Evolutionary conservation across 164 flowering plant species (phyloP).

Genomic region (Cinnamomum chago): DNA sequence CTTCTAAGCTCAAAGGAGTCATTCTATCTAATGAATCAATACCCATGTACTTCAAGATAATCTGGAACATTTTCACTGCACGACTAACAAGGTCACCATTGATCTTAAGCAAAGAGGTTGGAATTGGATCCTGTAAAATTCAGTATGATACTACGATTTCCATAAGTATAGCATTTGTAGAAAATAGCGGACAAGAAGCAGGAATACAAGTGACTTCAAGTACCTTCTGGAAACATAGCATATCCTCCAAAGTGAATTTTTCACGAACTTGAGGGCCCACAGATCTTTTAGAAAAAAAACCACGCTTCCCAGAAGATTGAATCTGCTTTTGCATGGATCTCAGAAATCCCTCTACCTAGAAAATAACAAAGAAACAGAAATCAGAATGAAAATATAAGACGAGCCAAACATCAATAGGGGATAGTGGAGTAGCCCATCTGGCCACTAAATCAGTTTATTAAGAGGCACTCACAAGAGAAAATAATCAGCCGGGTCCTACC

Average conservation of each 20-base stretch:
- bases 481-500: no score
- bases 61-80: conserved; percentile 76
- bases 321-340: conserved; percentile 95
- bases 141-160: conserved; percentile 16
- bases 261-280: conserved; percentile 72
- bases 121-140: conserved; percentile 80
- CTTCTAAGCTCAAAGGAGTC: conserved; percentile 64
- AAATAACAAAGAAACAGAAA: conserved; percentile 1
- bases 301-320: conserved; percentile 77
- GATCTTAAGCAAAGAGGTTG: conserved; percentile 86
- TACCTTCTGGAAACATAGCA: conserved; percentile 99
- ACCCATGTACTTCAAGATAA: conserved; percentile 91
- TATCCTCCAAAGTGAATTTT: conserved; percentile 88
- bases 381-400: neutral
- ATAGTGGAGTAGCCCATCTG: neutral
- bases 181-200: neutral
- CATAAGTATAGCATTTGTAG: neutral
- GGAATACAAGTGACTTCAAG: neutral
- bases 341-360: conserved; percentile 86
- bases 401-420: neutral
- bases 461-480: no score
- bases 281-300: conserved; percentile 84
- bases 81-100: conserved; percentile 74
- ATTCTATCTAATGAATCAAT: conserved; percentile 75
- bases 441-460: neutral